phyloP scores from a whole-genome alignment of 2,329 filamentous ascomycete species.

The Alternaria rosae region DNA sequence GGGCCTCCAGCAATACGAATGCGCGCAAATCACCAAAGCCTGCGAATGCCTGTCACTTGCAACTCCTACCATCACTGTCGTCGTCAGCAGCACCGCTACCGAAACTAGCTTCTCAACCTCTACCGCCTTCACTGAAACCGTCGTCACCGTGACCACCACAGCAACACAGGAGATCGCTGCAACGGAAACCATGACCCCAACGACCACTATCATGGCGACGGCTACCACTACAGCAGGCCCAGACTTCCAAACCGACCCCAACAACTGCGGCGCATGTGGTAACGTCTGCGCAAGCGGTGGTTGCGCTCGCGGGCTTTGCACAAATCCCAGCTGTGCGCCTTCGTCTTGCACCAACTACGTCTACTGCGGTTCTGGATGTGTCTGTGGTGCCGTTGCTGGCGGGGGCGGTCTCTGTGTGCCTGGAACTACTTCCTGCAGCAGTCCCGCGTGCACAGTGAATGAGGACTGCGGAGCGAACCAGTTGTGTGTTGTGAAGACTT shows the following conservation, averaged over 20 bases:
- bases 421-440: not conserved
- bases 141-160: not conserved
- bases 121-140: not conserved
- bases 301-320: not conserved
- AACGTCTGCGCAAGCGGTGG: not conserved
- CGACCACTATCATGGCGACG: not conserved
- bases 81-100: not conserved
- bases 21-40: not conserved
- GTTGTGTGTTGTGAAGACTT: not conserved
- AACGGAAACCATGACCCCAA: not conserved
- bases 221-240: not conserved
- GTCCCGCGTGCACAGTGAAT: not conserved
- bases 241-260: not conserved
- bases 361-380: not conserved
- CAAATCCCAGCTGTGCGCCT: not conserved
- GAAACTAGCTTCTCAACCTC: not conserved
- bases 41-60: not conserved
- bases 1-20: not conserved
- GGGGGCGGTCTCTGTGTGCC: not conserved
- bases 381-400: not conserved
- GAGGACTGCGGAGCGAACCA: not conserved
- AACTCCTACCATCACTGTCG: not conserved
- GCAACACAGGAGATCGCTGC: not conserved
- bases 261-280: slow-evolving; percentile 6
- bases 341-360: not conserved